Conservation (phyloP, 306 rosid genomes). For the Gleditsia sinensis region DNA sequence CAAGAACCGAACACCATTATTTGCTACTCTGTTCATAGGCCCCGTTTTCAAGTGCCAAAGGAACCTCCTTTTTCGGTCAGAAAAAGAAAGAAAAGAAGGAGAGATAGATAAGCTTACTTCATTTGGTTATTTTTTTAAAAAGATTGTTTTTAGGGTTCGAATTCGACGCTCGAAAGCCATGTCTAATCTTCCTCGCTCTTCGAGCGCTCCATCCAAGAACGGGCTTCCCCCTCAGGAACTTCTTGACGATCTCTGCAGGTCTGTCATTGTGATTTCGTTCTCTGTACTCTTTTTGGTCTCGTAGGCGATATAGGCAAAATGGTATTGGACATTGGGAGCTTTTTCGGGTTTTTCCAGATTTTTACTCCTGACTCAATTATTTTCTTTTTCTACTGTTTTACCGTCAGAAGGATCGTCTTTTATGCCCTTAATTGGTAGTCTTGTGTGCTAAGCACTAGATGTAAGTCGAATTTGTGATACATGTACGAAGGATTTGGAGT, state of each 20-base stretch:
- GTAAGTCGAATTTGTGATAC: neutral
- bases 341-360: neutral
- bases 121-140: neutral
- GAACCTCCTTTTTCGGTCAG: neutral
- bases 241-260: slow-evolving; percentile 96
- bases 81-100: neutral
- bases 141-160: neutral
- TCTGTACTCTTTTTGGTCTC: slow-evolving; percentile 14
- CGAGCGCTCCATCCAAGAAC: slow-evolving; percentile 65
- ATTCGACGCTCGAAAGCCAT: slow-evolving; percentile 38
- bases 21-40: neutral
- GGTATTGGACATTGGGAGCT: neutral
- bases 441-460: neutral
- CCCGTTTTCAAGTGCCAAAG: neutral
- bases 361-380: neutral
- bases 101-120: neutral
- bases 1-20: neutral
- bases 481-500: neutral
- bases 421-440: neutral
- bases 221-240: slow-evolving; percentile 92
- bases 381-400: neutral
- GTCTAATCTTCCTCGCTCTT: slow-evolving; percentile 67
- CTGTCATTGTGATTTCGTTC: neutral
- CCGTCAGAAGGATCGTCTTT: neutral
- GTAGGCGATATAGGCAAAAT: slow-evolving; percentile 15